Percentiles rank a stretch among this genome's conserved stretches.
Conservation (phyloP, 73 alveolate genomes). For the Breviolum minutum region DNA sequence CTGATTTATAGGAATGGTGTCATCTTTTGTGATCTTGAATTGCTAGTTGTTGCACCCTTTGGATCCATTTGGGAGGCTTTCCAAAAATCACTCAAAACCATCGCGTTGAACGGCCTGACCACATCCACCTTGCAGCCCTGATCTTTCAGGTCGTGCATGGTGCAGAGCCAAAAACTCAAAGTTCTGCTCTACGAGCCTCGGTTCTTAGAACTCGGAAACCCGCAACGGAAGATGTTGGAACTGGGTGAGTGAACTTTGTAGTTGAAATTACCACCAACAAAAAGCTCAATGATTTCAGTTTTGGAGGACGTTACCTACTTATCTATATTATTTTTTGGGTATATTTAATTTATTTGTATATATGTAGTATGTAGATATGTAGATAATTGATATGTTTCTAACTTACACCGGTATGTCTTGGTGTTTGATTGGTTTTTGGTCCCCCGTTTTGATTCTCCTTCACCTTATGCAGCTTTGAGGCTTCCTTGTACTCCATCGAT, state of each 20-base stretch:
- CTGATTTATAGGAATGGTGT: too few relatives aligned
- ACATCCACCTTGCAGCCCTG: background rate
- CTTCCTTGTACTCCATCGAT: constrained; percentile 40
- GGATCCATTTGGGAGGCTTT: too few relatives aligned
- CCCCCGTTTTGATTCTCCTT: background rate
- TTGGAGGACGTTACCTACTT: too few relatives aligned
- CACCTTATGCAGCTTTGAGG: background rate
- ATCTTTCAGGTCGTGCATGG: constrained; percentile 31
- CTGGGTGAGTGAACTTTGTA: background rate
- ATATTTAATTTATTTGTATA: too few relatives aligned
- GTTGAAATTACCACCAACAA: background rate
- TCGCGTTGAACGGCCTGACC: too few relatives aligned
- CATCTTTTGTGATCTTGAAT: too few relatives aligned
- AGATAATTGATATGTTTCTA: background rate
- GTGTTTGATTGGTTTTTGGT: background rate
- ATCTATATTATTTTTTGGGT: background rate
- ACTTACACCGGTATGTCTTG: background rate
- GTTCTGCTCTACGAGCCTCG: constrained; percentile 10
- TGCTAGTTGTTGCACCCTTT: too few relatives aligned
- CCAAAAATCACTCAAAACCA: too few relatives aligned
- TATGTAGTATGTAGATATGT: background rate
- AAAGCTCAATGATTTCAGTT: too few relatives aligned
- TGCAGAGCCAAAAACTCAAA: constrained; percentile 54
- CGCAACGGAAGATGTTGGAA: too few relatives aligned
- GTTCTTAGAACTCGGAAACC: background rate